These are phyloP conservation scores for Sordariomycetes sp. DNA, from an alignment of 2,329 filamentous ascomycete genomes.

Conservation along the genomic window DNA sequence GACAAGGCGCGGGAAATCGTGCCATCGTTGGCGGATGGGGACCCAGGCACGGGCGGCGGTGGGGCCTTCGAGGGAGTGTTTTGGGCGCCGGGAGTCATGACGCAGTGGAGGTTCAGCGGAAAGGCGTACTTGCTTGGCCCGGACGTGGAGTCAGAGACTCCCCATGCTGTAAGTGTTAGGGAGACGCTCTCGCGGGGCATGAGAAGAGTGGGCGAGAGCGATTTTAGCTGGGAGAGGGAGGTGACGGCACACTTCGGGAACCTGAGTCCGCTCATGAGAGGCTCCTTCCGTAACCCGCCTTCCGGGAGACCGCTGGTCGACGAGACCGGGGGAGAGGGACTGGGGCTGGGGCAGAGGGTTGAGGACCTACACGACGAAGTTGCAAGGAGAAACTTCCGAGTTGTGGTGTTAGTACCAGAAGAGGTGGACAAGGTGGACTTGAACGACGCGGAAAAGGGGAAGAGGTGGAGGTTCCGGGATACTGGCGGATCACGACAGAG, in stretches of 20 bases:
- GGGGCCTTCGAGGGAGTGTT: slow-evolving; percentile 72
- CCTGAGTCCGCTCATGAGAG: slow-evolving; percentile 68
- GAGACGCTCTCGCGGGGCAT: slow-evolving; percentile 52
- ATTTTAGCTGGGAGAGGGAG: slow-evolving; percentile 73
- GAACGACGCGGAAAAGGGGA: slow-evolving; percentile 49
- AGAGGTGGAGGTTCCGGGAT: slow-evolving; percentile 59
- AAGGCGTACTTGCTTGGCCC: slow-evolving; percentile 63
- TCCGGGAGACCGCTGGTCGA: slow-evolving; percentile 48
- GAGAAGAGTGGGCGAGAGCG: slow-evolving; percentile 35
- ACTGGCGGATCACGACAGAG: slow-evolving; percentile 28
- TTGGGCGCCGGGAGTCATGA: slow-evolving; percentile 61
- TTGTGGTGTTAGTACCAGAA: slow-evolving; percentile 71
- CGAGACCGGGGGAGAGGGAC: slow-evolving; percentile 21
- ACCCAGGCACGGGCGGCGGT: slow-evolving; percentile 46
- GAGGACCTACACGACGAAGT: slow-evolving; percentile 58
- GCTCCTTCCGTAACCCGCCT: slow-evolving; percentile 61
- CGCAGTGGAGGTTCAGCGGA: slow-evolving; percentile 80
- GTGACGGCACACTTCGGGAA: slow-evolving; percentile 87
- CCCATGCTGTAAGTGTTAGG: slow-evolving; percentile 36
- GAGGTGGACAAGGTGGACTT: slow-evolving; percentile 69
- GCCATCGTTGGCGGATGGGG: slow-evolving; percentile 23
- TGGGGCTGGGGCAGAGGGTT: slow-evolving; percentile 52
- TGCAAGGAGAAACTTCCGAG: slow-evolving; percentile 67
- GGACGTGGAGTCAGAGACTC: slow-evolving; percentile 42
- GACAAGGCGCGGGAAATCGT: slow-evolving; percentile 67